Percentiles rank a stretch among this genome's conserved stretches.
phyloP scores from a whole-genome alignment of 306 rosid genomes.

The Gillenia trifoliata region DNA sequence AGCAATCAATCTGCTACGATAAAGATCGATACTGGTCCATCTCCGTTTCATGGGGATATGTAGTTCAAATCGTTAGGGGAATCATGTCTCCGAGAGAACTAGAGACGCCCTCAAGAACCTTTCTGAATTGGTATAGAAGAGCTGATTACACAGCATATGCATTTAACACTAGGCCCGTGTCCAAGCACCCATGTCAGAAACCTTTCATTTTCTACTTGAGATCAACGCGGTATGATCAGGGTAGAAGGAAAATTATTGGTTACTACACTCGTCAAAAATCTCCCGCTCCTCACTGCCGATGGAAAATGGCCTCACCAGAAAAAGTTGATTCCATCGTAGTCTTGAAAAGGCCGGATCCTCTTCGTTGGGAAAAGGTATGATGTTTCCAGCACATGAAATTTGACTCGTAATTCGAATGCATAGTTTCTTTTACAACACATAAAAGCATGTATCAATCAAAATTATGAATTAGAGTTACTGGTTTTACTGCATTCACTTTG shows the following conservation, averaged over 20 bases:
- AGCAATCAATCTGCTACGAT: slow-evolving; percentile 90
- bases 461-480: not conserved
- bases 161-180: slow-evolving; percentile 87
- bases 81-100: slow-evolving; percentile 74
- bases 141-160: slow-evolving; percentile 86
- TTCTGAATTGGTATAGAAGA: slow-evolving; percentile 70
- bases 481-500: not conserved
- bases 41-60: slow-evolving; percentile 83
- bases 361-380: slow-evolving; percentile 74
- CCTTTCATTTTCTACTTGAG: slow-evolving; percentile 59
- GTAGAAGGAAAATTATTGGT: slow-evolving; percentile 33
- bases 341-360: slow-evolving; percentile 60
- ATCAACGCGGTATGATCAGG: slow-evolving; percentile 29
- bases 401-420: not conserved
- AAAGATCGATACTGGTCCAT: slow-evolving; percentile 64
- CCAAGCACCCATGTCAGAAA: slow-evolving; percentile 72
- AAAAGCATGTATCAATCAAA: not conserved
- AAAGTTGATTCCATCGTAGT: slow-evolving; percentile 48
- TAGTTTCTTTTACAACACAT: not conserved
- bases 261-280: slow-evolving; percentile 29
- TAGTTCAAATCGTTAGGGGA: slow-evolving; percentile 75
- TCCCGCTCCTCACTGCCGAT: slow-evolving; percentile 45
- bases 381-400: not conserved
- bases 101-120: slow-evolving; percentile 81
- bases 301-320: slow-evolving; percentile 66